Conservation (phyloP, 2,329 filamentous ascomycete genomes). For the Iodosphaeria phyllophila region DNA sequence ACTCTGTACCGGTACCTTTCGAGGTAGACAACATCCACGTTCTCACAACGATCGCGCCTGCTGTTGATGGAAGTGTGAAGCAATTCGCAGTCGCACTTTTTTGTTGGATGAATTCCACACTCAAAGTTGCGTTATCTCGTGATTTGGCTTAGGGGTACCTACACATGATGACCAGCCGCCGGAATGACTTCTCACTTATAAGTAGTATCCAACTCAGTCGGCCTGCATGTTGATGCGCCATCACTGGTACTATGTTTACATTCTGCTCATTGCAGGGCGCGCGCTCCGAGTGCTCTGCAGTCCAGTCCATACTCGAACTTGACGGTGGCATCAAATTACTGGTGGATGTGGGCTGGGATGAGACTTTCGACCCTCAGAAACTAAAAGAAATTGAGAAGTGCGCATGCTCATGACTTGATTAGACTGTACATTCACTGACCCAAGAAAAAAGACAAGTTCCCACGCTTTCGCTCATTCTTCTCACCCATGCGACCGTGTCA, state of each 20-base stretch:
- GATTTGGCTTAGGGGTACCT: no score
- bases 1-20: no score
- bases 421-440: constrained; percentile 3
- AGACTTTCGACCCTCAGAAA: constrained; percentile 66
- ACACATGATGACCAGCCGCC: no score
- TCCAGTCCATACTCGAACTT: constrained; percentile 89
- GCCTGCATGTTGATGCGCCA: no score
- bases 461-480: constrained; percentile 78
- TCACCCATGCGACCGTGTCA: constrained; percentile 82
- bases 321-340: constrained; percentile 93
- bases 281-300: constrained; percentile 69
- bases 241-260: constrained; percentile 91
- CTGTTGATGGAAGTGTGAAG: no score
- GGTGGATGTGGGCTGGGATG: constrained; percentile 91
- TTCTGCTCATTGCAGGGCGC: constrained; percentile 87
- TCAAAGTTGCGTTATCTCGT: no score
- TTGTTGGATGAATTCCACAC: no score
- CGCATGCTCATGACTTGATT: constrained; percentile 8
- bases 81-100: no score
- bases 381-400: constrained; percentile 83
- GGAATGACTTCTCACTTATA: no score
- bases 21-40: no score
- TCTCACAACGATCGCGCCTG: no score
- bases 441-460: constrained; percentile 51
- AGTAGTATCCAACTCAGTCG: no score